Base-by-base conservation (phyloP, 306 rosid species). In the Urtica urens region DNA sequence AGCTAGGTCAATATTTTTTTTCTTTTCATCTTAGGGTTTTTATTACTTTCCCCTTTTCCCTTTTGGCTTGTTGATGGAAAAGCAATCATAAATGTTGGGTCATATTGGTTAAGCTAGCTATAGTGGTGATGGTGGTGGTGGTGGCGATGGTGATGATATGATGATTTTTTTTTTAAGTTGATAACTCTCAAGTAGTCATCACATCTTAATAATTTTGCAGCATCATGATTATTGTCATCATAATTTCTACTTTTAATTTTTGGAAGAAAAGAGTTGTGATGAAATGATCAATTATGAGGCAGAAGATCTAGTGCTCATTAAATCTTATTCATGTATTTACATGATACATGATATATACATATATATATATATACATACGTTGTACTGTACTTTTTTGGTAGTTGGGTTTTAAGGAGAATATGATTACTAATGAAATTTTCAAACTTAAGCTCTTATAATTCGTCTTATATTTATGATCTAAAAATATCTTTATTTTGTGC, bases 201-300 rank as follows among this genome's bases (percentile, higher is more conserved):
- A 56, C 58, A 43, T 40, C 42, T 27, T 51, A 33, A 46, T 46
- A 23, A 49, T 44, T 72, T 66, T 62, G 63, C 70, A 59, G 63
- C 73, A 58, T 45, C 57, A 38, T 30, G 18, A 49, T 31, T 48
- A 29, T 35, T 35, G 40, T n/a, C 22, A 6, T 33, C 23, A 57
- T 58, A 18, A 21, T 35, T 29, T 28, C 38, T 29, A 10, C 26
- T 49, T 49, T 30, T 29, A 27, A 27, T 29, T 17, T 25, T 18
- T 33, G 14, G 14, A 31, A 23, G 8, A 28, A 20, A 23, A 23
- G 53, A 22, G 4, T 26, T 15, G 38, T 48, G 23, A 28, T 48
- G 37, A 17, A 26, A 26, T n/a, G 22, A 46, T 46, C 15, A 26
- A 48, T 28, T 17, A 15, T 15, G 53, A 26, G 53, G 23, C 21